A percentile compares a stretch with the other conserved stretches of the same genome.
phyloP scores from a whole-genome alignment of 225 moss, liverwort and hornwort species.

The Thuidium tamariscinum region DNA sequence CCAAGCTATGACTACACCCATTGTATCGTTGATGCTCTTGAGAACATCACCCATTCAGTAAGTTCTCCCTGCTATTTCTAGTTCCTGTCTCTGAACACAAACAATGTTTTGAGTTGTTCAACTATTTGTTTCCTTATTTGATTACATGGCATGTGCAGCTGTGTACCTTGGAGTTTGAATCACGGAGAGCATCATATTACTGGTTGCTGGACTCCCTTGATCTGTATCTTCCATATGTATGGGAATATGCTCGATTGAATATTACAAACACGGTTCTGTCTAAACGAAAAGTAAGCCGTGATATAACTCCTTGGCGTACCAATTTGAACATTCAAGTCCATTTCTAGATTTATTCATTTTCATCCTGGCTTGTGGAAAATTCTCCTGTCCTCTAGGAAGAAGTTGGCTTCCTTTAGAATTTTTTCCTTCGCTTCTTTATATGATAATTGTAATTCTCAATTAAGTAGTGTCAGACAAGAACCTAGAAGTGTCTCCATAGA shows the following conservation, averaged over 20 bases:
- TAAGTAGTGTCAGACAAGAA: neutral
- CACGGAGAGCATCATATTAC: slow-evolving; percentile 94
- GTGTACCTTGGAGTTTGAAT: slow-evolving; percentile 91
- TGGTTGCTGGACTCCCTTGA: slow-evolving; percentile 89
- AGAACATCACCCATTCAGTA: slow-evolving; percentile 91
- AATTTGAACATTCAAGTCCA: neutral
- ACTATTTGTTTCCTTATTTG: neutral
- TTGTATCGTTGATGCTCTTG: slow-evolving; percentile 93
- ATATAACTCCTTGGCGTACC: neutral
- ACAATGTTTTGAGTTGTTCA: neutral
- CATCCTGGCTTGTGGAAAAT: neutral
- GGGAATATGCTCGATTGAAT: slow-evolving; percentile 85
- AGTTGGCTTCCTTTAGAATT: neutral
- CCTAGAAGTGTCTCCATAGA: neutral
- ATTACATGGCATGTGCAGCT: slow-evolving; percentile 41
- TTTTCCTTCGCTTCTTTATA: neutral
- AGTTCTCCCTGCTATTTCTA: slow-evolving; percentile 1
- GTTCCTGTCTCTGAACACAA: neutral
- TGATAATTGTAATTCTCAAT: neutral
- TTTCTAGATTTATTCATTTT: neutral
- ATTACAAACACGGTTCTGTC: slow-evolving; percentile 85
- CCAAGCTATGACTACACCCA: slow-evolving; percentile 98
- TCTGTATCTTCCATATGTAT: slow-evolving; percentile 91
- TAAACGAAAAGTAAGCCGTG: slow-evolving; percentile 65
- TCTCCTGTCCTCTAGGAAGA: neutral